A percentile compares a stretch with the other conserved stretches of the same genome.
phyloP scores from a whole-genome alignment of 108 stramenopile species.

The Cafeteria roenbergensis region DNA sequence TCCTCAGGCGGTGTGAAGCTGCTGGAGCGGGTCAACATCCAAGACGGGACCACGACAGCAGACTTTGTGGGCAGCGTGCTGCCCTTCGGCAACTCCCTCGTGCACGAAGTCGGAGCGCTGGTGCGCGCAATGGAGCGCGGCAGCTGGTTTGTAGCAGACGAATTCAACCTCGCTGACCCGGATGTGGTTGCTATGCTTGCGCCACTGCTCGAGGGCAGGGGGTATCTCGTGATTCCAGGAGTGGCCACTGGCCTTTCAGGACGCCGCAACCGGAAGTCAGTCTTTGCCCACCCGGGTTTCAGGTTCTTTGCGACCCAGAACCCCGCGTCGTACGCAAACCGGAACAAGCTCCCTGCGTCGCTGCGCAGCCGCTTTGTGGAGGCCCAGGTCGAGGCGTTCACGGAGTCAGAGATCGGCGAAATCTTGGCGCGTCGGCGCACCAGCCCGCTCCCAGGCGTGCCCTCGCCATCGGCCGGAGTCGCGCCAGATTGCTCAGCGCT shows the following conservation, averaged over 20 bases:
- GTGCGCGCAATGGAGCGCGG: conserved; percentile 4
- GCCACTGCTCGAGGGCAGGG: conserved; percentile 4
- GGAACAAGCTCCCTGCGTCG: conserved; percentile 8
- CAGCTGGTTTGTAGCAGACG: conserved; percentile 12
- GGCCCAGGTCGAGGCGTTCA: neutral
- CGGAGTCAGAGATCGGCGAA: neutral
- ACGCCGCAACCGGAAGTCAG: too few relatives aligned
- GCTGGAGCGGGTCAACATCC: conserved; percentile 10
- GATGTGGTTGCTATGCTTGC: conserved; percentile 1
- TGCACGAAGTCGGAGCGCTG: conserved; percentile 9
- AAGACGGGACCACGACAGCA: neutral
- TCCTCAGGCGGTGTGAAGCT: conserved; percentile 2
- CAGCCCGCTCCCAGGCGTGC: neutral
- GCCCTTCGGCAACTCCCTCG: neutral
- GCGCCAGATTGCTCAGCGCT: too few relatives aligned
- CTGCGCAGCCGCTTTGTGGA: conserved; percentile 7
- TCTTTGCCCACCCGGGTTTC: conserved; percentile 5
- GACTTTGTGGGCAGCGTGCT: conserved; percentile 13
- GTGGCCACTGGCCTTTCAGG: neutral
- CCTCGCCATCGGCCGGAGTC: neutral
- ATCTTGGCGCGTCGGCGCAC: neutral
- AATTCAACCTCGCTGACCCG: conserved; percentile 14
- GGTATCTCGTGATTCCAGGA: neutral
- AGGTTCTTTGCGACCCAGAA: conserved; percentile 20
- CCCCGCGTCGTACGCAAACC: conserved; percentile 4